phyloP scores from a whole-genome alignment of 208 protist species.

The Leishmania mexicana region DNA sequence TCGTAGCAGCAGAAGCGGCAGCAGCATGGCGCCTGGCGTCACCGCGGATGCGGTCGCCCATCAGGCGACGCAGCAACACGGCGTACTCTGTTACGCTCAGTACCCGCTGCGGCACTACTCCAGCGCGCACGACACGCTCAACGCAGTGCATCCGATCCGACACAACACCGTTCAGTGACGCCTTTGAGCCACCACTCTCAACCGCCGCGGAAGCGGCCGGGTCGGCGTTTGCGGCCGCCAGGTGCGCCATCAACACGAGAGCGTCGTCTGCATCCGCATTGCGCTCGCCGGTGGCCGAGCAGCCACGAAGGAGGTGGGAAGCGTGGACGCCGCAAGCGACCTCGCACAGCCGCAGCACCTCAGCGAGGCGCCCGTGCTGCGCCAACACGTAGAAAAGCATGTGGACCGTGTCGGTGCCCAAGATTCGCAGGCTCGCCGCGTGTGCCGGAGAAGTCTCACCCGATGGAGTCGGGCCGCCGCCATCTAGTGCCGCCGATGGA shows the following conservation, averaged over 20 bases:
- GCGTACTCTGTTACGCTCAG: slow-evolving; percentile 62
- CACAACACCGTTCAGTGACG: neutral
- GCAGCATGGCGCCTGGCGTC: neutral
- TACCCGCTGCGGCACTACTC: slow-evolving; percentile 45
- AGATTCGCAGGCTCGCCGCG: neutral
- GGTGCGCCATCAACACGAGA: slow-evolving; percentile 3
- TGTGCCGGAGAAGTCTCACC: neutral
- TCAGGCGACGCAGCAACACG: slow-evolving; percentile 42
- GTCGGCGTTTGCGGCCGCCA: slow-evolving; percentile 32
- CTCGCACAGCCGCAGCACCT: slow-evolving; percentile 17
- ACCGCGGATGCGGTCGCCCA: slow-evolving; percentile 21
- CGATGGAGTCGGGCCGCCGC: neutral
- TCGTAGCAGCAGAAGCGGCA: neutral
- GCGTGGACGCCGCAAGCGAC: neutral
- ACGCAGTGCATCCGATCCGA: slow-evolving; percentile 13
- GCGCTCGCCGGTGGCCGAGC: neutral
- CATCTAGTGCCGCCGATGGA: neutral
- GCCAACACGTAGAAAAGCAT: slow-evolving; percentile 67
- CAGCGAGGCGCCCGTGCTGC: slow-evolving; percentile 52
- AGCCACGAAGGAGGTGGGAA: neutral
- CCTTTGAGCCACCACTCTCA: neutral
- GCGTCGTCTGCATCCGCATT: neutral
- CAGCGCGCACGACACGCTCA: slow-evolving; percentile 41
- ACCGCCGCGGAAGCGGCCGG: neutral
- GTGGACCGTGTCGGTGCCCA: slow-evolving; percentile 8